A percentile compares a stretch with the other conserved stretches of the same genome.
Evolutionary conservation across 1,284 basidiomycete species (phyloP).

Genomic region (Puccinia triticina): DNA sequence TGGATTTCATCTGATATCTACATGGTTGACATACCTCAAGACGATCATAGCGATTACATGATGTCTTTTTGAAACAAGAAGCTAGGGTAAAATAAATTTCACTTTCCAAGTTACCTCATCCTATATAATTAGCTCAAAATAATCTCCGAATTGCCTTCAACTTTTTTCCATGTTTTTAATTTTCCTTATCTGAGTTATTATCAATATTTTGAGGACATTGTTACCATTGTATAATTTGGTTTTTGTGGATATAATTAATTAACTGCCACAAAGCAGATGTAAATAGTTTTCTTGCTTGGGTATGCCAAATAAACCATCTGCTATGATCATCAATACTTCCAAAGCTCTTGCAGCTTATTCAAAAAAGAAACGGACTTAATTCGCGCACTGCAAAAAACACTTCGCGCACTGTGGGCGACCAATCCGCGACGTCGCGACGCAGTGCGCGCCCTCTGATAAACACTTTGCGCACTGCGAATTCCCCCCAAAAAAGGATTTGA

Average conservation of each 20-base stretch:
- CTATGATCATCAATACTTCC: too few species aligned
- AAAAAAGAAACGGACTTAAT: too few species aligned
- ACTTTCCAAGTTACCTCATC: neutral
- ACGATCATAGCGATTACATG: neutral
- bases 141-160: neutral
- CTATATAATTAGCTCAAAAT: neutral
- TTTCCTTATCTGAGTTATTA: neutral
- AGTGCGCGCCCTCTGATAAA: too few species aligned
- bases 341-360: too few species aligned
- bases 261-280: neutral
- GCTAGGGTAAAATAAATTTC: neutral
- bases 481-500: too few species aligned
- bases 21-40: conserved; percentile 10
- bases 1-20: neutral
- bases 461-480: too few species aligned
- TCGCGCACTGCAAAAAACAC: too few species aligned
- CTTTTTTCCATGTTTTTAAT: neutral
- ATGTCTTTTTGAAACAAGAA: neutral
- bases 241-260: neutral
- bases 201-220: neutral
- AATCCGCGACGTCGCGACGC: too few species aligned
- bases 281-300: neutral
- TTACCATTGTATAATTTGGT: neutral
- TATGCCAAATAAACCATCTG: neutral
- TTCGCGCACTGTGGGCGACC: too few species aligned